Conservation (phyloP, 2,329 filamentous ascomycete genomes). For the Hymenotorrendiella dingleyae region DNA sequence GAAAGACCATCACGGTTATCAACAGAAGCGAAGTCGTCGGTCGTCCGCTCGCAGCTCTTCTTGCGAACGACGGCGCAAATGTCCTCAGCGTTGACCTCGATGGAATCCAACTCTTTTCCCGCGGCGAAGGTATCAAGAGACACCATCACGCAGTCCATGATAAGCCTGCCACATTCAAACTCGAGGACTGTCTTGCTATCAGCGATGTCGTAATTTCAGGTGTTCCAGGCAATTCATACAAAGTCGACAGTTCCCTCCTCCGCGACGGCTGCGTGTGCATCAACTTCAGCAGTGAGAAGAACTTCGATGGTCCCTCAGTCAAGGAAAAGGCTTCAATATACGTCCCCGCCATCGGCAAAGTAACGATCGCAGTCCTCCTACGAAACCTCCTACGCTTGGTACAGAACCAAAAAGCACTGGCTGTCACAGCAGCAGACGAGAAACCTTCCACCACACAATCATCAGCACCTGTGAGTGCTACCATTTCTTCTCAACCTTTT, state of each 20-base stretch:
- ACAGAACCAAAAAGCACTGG: constrained; percentile 8
- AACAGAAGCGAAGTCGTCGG: constrained; percentile 96
- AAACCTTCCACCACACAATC: too few relatives aligned
- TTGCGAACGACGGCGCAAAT: constrained; percentile 92
- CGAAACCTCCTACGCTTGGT: constrained; percentile 63
- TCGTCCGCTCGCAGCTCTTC: constrained; percentile 79
- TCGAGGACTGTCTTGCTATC: constrained; percentile 76
- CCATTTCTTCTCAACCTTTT: too few relatives aligned
- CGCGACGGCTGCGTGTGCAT: constrained; percentile 94
- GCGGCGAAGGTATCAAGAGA: constrained; percentile 81
- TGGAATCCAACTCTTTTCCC: constrained; percentile 85
- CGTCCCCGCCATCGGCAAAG: constrained; percentile 94
- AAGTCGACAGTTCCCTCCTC: constrained; percentile 78
- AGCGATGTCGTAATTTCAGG: constrained; percentile 95
- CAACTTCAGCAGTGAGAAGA: constrained; percentile 95
- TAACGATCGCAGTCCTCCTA: constrained; percentile 87
- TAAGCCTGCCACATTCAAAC: constrained; percentile 71
- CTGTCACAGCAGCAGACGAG: background rate
- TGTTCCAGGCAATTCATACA: constrained; percentile 82
- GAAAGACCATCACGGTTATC: constrained; percentile 91
- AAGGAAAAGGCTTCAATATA: constrained; percentile 97
- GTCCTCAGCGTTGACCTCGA: constrained; percentile 94
- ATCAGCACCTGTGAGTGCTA: too few relatives aligned
- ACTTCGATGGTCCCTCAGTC: constrained; percentile 77
- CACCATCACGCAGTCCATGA: constrained; percentile 73